A percentile compares a stretch with the other conserved stretches of the same genome.
phyloP scores from a whole-genome alignment of 805 yeast genomes.

The Metschnikowia santaceciliae region DNA sequence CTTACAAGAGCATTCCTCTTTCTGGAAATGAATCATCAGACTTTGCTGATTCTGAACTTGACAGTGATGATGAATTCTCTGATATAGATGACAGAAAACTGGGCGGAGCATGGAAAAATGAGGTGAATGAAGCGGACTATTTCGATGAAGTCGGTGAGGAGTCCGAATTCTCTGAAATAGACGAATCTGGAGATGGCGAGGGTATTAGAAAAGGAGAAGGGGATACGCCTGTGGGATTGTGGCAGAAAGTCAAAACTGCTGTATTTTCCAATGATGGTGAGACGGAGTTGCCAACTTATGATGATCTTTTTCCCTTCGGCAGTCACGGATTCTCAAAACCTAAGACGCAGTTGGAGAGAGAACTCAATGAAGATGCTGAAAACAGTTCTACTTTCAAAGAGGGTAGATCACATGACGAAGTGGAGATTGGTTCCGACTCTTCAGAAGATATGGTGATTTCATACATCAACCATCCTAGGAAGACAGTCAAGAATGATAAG shows the following conservation, averaged over 20 bases:
- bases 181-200: conserved; percentile 3
- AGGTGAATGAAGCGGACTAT: conserved; percentile 34
- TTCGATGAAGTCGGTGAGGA: conserved; percentile 20
- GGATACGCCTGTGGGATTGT: conserved; percentile 23
- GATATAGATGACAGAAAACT: conserved; percentile 14
- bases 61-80: conserved; percentile 28
- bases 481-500: conserved; percentile 63
- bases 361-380: conserved; percentile 21
- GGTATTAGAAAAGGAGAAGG: background rate
- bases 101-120: conserved; percentile 10
- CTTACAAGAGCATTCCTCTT: background rate
- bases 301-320: conserved; percentile 67
- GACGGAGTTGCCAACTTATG: conserved; percentile 59
- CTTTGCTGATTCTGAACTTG: conserved; percentile 34
- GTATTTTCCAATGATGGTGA: conserved; percentile 36
- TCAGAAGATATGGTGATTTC: conserved; percentile 42
- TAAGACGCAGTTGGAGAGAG: conserved; percentile 31
- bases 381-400: background rate
- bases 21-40: conserved; percentile 20
- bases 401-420: conserved; percentile 22
- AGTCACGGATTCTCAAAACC: conserved; percentile 25
- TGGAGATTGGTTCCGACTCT: conserved; percentile 36
- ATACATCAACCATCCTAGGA: conserved; percentile 42
- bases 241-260: conserved; percentile 41
- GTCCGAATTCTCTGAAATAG: conserved; percentile 9